These are phyloP conservation scores for Xerocomus nothofagi DNA, from an alignment of 1,284 basidiomycete genomes.

Conservation along the genomic window DNA sequence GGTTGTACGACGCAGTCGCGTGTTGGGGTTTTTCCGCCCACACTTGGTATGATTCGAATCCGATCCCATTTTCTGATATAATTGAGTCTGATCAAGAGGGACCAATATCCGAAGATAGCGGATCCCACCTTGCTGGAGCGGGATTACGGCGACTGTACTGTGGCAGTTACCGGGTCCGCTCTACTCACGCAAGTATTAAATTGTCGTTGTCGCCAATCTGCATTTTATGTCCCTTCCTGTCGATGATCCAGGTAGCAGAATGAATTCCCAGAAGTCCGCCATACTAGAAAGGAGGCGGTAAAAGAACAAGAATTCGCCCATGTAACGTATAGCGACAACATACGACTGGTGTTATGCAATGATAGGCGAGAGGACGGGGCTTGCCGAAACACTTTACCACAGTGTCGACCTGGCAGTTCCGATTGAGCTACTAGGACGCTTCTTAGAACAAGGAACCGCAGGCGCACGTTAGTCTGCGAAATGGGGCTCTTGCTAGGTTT, in stretches of 20 bases:
- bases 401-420: not conserved
- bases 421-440: not conserved
- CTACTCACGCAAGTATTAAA: not conserved
- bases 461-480: not conserved
- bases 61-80: not conserved
- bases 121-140: not conserved
- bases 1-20: no score
- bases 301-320: not conserved
- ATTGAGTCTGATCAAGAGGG: not conserved
- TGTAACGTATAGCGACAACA: conserved; percentile 4
- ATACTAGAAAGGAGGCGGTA: not conserved
- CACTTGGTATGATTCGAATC: not conserved
- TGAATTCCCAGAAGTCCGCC: not conserved
- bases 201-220: not conserved
- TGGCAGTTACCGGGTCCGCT: not conserved
- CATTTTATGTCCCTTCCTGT: not conserved
- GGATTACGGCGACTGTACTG: not conserved
- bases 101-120: no score
- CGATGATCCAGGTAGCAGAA: not conserved
- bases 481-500: not conserved
- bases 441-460: not conserved
- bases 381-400: not conserved
- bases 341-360: not conserved
- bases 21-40: not conserved
- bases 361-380: conserved; percentile 6